Evolutionary conservation across 805 yeast genomes (phyloP), one percentile per base, ranked within the genome.

Genomic region (Candida pseudoglaebosa): DNA sequence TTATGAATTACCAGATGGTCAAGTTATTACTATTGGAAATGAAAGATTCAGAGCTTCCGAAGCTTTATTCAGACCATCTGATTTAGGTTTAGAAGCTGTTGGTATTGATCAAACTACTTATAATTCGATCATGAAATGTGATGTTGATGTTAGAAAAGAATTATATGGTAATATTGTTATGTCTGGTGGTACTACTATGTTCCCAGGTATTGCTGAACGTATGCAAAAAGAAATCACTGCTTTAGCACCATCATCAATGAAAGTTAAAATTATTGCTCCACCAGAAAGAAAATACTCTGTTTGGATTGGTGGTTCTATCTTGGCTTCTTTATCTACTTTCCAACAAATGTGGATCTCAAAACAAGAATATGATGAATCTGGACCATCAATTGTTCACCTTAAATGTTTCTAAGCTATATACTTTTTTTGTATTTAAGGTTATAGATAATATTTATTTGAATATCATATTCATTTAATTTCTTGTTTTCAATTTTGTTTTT

Each of bases 261-360:
- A 93, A 89, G 96, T 93, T 66, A 93, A 93, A 85, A 90, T 93
- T 68, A 85, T 85, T 68, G 99, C 99, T 68, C 96, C 98, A 56
- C 98, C 98, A 56, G 99, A 93, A 77, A 84, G 99, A 76, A 93
- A 93, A 76, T 93, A 86, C 85, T 86, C 96, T 62, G 96, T 90
- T 77, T 93, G 99, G 99, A 93, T 93, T 54, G 99, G 99, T 82
- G 99, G 99, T 78, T 93, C 98, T 59, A 93, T 93, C 65, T 83
- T 93, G 73, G 96, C 99, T 54, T 89, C 97, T 45, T 83, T 93
- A 70, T 87, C 96, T 49, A 93, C 99, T 71, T 93, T 93, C 97
- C 98, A 93, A 82, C 98, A 93, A 78, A 91, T 93, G 98, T 93
- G 99, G 99, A 89, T 93, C 86, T 90, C 98, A 67, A 93, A 93